Conservation (phyloP, 495 filamentous ascomycete species). For the Talaromyces ruber region DNA sequence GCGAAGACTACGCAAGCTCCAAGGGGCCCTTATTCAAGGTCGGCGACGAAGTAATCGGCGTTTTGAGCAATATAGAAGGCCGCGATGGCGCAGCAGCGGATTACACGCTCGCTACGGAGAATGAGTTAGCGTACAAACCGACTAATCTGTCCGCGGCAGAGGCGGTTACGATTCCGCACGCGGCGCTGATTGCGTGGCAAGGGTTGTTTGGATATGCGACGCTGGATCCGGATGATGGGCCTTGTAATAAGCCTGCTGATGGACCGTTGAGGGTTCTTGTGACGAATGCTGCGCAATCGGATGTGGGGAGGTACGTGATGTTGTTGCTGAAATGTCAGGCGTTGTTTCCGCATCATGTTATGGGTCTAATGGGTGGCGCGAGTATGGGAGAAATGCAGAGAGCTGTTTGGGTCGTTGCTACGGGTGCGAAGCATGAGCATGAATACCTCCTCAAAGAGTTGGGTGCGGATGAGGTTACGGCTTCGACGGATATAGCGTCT, state of each 20-base stretch:
- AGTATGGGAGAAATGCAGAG: not conserved
- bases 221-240: conserved; percentile 16
- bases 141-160: conserved; percentile 36
- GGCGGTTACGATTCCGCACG: conserved; percentile 44
- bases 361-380: conserved; percentile 5
- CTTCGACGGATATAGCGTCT: conserved; percentile 17
- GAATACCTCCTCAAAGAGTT: conserved; percentile 16
- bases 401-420: conserved; percentile 28
- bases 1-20: conserved; percentile 24
- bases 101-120: conserved; percentile 40
- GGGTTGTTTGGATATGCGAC: conserved; percentile 47
- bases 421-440: conserved; percentile 21
- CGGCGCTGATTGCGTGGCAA: conserved; percentile 49
- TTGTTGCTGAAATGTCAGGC: conserved; percentile 25
- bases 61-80: conserved; percentile 26
- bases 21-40: conserved; percentile 34
- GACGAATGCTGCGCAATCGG: conserved; percentile 28
- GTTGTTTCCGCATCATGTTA: conserved; percentile 23
- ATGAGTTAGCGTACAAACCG: conserved; percentile 43
- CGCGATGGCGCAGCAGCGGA: conserved; percentile 44
- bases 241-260: conserved; percentile 8
- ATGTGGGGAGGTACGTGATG: conserved; percentile 28
- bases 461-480: conserved; percentile 22
- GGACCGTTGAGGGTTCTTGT: conserved; percentile 24
- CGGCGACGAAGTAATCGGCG: conserved; percentile 45